These are phyloP conservation scores for Ceratocystis cubensis DNA, from an alignment of 2,329 filamentous ascomycete genomes.

Conservation along the genomic window DNA sequence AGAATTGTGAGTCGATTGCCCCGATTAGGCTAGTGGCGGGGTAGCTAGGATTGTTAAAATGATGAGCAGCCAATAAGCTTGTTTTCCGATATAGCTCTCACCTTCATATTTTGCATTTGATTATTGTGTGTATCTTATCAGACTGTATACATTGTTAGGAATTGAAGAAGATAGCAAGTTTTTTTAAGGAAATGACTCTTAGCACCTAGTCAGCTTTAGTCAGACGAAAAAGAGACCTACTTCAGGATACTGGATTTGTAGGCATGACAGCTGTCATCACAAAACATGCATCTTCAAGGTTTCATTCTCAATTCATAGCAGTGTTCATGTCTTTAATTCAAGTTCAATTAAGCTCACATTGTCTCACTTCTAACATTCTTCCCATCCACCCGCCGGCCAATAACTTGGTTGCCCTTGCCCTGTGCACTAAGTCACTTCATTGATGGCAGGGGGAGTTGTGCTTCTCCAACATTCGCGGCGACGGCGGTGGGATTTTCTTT, in stretches of 20 bases:
- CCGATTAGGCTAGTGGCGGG: constrained; percentile 18
- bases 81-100: not conserved
- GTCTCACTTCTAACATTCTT: not conserved
- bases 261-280: too few species aligned
- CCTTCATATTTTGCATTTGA: not conserved
- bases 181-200: constrained; percentile 3
- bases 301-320: too few species aligned
- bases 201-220: not conserved
- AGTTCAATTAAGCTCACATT: constrained; percentile 7
- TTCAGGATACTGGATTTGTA: too few species aligned
- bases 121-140: constrained; percentile 10
- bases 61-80: constrained; percentile 7
- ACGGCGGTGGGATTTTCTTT: not conserved
- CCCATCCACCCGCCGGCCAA: not conserved
- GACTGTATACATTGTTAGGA: not conserved
- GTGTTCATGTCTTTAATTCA: not conserved
- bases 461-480: not conserved
- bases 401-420: constrained; percentile 5
- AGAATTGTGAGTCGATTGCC: constrained; percentile 15
- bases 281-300: too few species aligned
- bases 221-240: not conserved
- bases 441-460: constrained; percentile 5
- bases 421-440: not conserved
- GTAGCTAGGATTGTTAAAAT: constrained; percentile 14
- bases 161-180: not conserved